Base-by-base conservation (phyloP, 202 grass and related monocot genomes). In the Sporobolus alterniflorus region DNA sequence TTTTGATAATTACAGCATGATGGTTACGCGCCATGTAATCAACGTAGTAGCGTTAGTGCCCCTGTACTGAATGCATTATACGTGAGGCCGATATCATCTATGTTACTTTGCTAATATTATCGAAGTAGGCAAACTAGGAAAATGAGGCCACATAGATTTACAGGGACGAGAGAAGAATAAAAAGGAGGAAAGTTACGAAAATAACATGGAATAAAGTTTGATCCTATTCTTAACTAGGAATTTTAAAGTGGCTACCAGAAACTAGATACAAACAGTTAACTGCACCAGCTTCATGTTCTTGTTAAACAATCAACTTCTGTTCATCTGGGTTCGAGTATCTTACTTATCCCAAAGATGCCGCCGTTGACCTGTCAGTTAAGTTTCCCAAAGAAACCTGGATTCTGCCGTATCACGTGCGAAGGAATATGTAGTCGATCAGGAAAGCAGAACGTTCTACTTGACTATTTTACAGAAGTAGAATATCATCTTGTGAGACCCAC, bases 311-410 rank as follows among this genome's bases (percentile, higher is more conserved):
- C 26, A 16, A 30, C 16, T 64, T 17, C 14, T 29, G 29, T 17
- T 33, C 29, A 64, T 20, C 29, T 64, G 61, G 33, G 16, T 30
- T 64, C 2, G 61, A 64, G 29, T 20, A 64, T 64, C 61, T 64
- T 30, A 33, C 30, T 64, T 33, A 10, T 33, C n/a, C 61, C 61
- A 64, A 33, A 33, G 61, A 64, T 64, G 56, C 22, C 17, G 25
- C 24, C 7, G 30, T 78, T 84, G 80, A 88, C 80, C 59, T 84
- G 40, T 33, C 15, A 64, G 29, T 60, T 79, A 24, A 54, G 33
- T 1, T 54, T 49, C 43, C 74, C 21, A 56, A 69, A 57, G 47
- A 79, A 34, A 80, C 25, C 75, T 42, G 31, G 26, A 11, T 6
- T 67, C 78, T 76, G 78, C 44, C 26, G 40, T 28, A 7, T 82